phyloP scores from a whole-genome alignment of 371 early-diverging fungal genomes.

The Apophysomyces elegans region DNA sequence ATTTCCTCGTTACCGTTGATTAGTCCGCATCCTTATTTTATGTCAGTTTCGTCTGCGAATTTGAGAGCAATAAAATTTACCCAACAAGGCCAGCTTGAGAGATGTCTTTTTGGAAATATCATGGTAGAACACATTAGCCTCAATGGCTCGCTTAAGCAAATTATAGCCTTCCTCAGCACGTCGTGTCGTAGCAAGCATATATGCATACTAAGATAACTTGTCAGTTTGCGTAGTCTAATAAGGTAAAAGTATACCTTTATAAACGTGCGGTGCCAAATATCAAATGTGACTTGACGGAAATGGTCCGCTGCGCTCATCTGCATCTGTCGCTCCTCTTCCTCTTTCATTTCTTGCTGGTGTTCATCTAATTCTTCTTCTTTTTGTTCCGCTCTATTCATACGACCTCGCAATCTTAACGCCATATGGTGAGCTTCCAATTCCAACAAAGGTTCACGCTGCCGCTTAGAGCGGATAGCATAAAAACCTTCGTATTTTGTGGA shows the following conservation, averaged over 20 bases:
- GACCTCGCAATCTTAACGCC: constrained; percentile 36
- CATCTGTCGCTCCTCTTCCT: constrained; percentile 32
- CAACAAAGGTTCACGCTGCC: not conserved
- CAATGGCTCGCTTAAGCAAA: constrained; percentile 58
- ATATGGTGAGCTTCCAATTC: constrained; percentile 36
- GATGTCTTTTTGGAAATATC: constrained; percentile 46
- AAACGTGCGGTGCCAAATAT: constrained; percentile 67
- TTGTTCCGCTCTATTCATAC: constrained; percentile 20
- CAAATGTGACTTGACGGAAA: constrained; percentile 63
- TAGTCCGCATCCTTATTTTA: constrained; percentile 51
- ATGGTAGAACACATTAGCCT: constrained; percentile 75
- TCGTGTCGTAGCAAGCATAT: constrained; percentile 60
- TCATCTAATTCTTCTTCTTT: constrained; percentile 28
- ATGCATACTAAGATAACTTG: constrained; percentile 53
- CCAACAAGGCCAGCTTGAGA: constrained; percentile 64
- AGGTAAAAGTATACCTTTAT: constrained; percentile 50
- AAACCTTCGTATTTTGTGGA: constrained; percentile 32
- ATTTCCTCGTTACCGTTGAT: constrained; percentile 40
- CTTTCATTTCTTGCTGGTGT: constrained; percentile 28
- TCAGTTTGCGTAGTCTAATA: not conserved
- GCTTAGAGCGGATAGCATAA: constrained; percentile 27
- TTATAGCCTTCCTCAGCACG: constrained; percentile 65
- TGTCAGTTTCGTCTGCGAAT: not conserved
- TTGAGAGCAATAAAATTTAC: constrained; percentile 33
- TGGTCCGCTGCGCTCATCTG: constrained; percentile 24